These are phyloP conservation scores for Lophium mytilinum DNA, from an alignment of 495 filamentous ascomycete species.

Conservation along the genomic window DNA sequence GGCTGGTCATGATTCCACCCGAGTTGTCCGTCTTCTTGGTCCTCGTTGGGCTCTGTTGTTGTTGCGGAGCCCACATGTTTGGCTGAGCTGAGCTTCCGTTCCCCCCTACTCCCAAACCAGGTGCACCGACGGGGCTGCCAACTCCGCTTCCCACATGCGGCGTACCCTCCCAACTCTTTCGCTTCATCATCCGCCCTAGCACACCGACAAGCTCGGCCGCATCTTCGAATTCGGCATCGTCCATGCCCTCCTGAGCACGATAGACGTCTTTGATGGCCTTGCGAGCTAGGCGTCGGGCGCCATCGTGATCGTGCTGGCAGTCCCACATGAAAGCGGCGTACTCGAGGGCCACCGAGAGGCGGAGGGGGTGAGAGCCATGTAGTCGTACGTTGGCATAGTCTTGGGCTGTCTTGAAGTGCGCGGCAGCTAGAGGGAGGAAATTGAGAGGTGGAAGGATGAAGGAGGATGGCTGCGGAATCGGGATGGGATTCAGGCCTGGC, in stretches of 20 bases:
- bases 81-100: not conserved
- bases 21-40: not conserved
- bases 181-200: conserved; percentile 40
- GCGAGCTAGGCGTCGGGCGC: conserved; percentile 66
- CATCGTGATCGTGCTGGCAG: conserved; percentile 72
- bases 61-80: not conserved
- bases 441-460: conserved; percentile 75
- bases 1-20: not conserved
- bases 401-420: conserved; percentile 71
- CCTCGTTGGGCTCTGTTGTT: not conserved
- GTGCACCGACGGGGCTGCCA: conserved; percentile 1
- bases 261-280: conserved; percentile 85
- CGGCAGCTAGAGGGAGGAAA: conserved; percentile 72
- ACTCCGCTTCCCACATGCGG: conserved; percentile 17
- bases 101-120: conserved; percentile 7
- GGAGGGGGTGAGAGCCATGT: conserved; percentile 81
- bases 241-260: conserved; percentile 81
- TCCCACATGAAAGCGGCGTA: conserved; percentile 94
- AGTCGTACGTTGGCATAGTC: conserved; percentile 65
- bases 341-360: conserved; percentile 85
- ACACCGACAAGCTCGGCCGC: conserved; percentile 41
- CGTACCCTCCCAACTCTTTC: conserved; percentile 28
- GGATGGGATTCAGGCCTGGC: conserved; percentile 27
- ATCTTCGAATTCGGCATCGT: conserved; percentile 61
- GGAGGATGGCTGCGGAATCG: conserved; percentile 44